Conservation (phyloP, 1,139 yeast species). For the Groenewaldozyma sp. region DNA sequence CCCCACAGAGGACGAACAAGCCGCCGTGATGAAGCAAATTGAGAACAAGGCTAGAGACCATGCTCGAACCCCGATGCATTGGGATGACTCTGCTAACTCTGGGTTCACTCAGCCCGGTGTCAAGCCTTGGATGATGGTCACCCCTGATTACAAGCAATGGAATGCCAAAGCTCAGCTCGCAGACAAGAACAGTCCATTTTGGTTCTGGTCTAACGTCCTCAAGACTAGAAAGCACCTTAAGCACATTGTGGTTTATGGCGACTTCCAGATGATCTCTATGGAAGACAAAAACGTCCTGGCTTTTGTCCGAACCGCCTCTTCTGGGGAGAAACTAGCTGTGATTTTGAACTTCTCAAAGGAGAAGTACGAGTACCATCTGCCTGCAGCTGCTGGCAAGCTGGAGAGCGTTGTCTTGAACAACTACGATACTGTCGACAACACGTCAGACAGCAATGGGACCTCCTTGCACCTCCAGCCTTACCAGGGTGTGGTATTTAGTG, state of each 20-base stretch:
- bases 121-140: constrained; percentile 47
- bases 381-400: neutral
- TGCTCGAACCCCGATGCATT: constrained; percentile 52
- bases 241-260: constrained; percentile 42
- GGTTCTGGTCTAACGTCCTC: constrained; percentile 40
- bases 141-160: constrained; percentile 38
- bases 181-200: constrained; percentile 40
- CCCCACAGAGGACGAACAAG: constrained; percentile 24
- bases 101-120: constrained; percentile 35
- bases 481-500: neutral
- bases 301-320: constrained; percentile 2
- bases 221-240: constrained; percentile 38
- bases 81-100: constrained; percentile 37
- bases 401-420: neutral
- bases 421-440: neutral
- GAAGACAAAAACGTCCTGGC: neutral
- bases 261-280: constrained; percentile 30
- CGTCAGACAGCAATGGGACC: neutral
- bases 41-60: constrained; percentile 35
- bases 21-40: constrained; percentile 23
- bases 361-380: neutral
- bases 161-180: constrained; percentile 41
- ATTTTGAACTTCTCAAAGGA: neutral
- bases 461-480: neutral
- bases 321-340: neutral